Evolutionary conservation across 495 filamentous ascomycete genomes (phyloP).

Genomic region (Immersiella caudata): DNA sequence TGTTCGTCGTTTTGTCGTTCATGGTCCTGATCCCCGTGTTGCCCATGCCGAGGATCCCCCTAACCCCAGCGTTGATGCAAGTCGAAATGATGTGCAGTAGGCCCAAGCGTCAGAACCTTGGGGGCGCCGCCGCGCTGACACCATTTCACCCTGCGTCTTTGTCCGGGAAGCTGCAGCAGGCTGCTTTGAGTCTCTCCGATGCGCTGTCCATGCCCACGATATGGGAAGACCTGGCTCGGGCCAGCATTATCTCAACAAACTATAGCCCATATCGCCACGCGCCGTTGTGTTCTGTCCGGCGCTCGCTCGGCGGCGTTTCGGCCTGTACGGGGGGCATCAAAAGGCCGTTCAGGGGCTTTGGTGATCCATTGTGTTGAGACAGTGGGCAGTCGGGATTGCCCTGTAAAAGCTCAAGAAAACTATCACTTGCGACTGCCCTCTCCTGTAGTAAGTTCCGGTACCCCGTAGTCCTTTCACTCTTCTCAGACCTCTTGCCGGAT

Average conservation of each 20-base stretch:
- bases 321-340: neutral
- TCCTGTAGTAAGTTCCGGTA: too few species aligned
- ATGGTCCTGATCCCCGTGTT: too few species aligned
- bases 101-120: constrained; percentile 12
- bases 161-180: constrained; percentile 7
- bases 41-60: constrained; percentile 3
- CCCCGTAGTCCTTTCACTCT: too few species aligned
- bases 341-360: too few species aligned
- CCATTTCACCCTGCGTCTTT: neutral
- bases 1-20: neutral
- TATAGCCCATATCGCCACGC: neutral
- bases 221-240: neutral
- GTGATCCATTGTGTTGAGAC: too few species aligned
- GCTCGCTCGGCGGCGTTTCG: neutral
- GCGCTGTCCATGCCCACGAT: neutral
- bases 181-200: constrained; percentile 5
- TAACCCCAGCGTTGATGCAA: neutral
- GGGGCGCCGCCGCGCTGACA: neutral
- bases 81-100: constrained; percentile 18
- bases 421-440: too few species aligned
- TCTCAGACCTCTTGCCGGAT: constrained; percentile 16
- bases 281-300: neutral
- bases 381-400: too few species aligned
- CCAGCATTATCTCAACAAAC: neutral
- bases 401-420: too few species aligned